These are phyloP conservation scores for Pseudocercospora vitis DNA, from an alignment of 2,329 filamentous ascomycete genomes.

Conservation along the genomic window DNA sequence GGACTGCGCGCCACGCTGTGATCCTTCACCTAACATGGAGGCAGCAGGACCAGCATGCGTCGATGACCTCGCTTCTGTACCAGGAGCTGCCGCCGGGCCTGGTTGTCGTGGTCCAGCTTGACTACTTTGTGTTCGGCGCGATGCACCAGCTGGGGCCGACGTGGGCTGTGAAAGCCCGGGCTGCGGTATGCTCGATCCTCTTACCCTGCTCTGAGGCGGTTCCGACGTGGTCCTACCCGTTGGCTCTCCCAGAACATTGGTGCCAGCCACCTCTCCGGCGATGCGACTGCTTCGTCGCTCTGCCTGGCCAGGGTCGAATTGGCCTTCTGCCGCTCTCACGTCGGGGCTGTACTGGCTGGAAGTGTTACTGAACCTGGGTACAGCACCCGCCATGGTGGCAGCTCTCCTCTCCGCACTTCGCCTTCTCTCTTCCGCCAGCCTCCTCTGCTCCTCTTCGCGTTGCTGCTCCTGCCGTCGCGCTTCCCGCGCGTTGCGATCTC, in stretches of 20 bases:
- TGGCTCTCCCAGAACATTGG: conserved; percentile 37
- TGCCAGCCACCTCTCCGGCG: conserved; percentile 34
- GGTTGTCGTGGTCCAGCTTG: conserved; percentile 30
- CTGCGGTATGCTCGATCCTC: conserved; percentile 28
- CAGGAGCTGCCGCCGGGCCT: conserved; percentile 22
- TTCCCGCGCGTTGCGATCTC: conserved; percentile 76
- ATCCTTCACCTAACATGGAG: conserved; percentile 21
- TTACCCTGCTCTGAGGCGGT: conserved; percentile 19
- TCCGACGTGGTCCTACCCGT: conserved; percentile 33
- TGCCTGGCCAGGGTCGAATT: conserved; percentile 27
- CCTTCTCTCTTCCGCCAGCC: conserved; percentile 54
- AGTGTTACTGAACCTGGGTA: conserved; percentile 28
- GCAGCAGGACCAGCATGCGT: conserved; percentile 20
- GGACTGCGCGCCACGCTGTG: conserved; percentile 48
- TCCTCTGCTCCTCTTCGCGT: conserved; percentile 51
- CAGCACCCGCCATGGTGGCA: conserved; percentile 36
- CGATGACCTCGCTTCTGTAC: conserved; percentile 21
- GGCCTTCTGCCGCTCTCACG: conserved; percentile 24
- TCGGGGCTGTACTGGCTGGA: conserved; percentile 36
- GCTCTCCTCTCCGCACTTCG: conserved; percentile 61
- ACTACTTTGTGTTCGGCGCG: conserved; percentile 28
- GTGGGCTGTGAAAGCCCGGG: conserved; percentile 25
- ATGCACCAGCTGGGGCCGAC: conserved; percentile 23
- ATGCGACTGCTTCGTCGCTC: conserved; percentile 27
- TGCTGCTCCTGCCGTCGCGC: conserved; percentile 65